Evolutionary conservation across 23 red algal genomes (phyloP).

Genomic region (Gracilaria vermiculophylla): DNA sequence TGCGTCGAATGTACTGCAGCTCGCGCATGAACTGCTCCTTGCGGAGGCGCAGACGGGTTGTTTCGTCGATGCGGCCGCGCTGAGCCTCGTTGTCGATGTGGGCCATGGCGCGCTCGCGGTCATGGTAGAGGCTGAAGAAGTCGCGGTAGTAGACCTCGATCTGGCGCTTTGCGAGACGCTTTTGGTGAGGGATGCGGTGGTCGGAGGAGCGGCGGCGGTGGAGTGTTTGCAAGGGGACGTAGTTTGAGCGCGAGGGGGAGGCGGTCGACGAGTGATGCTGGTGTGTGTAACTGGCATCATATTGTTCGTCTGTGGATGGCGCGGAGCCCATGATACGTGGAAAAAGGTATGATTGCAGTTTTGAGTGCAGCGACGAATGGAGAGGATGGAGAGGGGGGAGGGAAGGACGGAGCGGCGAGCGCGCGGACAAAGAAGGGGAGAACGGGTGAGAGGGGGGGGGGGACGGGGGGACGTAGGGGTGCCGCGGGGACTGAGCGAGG

Average conservation of each 20-base stretch:
- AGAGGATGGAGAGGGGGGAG: not conserved
- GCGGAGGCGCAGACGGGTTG: conserved; percentile 49
- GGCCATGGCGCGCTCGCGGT: conserved; percentile 55
- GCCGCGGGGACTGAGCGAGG: no score
- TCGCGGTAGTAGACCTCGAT: conserved; percentile 89
- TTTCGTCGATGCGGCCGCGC: conserved; percentile 50
- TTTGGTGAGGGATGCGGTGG: conserved; percentile 49
- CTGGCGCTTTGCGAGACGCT: conserved; percentile 74
- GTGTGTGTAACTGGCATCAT: not conserved
- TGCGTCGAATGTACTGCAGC: conserved; percentile 61
- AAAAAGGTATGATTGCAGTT: not conserved
- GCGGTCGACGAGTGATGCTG: not conserved
- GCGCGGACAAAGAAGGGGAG: not conserved
- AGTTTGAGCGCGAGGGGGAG: conserved; percentile 26
- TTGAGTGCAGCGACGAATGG: not conserved
- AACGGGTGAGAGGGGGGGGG: not conserved
- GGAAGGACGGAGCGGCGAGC: not conserved
- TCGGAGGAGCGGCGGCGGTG: not conserved
- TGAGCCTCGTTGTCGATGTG: conserved; percentile 51
- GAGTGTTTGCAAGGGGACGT: not conserved
- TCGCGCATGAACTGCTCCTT: conserved; percentile 73
- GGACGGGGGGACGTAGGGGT: not conserved
- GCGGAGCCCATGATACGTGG: conserved; percentile 10
- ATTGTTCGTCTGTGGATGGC: conserved; percentile 22
- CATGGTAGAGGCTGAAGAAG: conserved; percentile 59